These are phyloP conservation scores for Brassica rapa DNA, from an alignment of 345 rosid species.

Conservation along the genomic window DNA sequence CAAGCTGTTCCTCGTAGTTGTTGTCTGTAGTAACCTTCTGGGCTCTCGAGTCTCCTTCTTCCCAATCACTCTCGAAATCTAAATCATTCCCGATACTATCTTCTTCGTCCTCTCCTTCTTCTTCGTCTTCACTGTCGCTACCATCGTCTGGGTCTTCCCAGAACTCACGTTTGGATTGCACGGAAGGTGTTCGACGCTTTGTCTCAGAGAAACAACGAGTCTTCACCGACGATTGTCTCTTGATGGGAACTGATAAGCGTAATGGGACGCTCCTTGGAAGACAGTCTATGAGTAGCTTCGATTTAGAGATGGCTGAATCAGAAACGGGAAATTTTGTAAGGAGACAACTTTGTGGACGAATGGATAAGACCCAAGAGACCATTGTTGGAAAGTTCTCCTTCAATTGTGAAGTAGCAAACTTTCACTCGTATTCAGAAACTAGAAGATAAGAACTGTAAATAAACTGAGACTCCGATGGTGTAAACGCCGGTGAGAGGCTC, in stretches of 20 bases:
- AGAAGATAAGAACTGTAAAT: not conserved
- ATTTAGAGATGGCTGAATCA: not conserved
- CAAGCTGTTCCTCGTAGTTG: constrained; percentile 47
- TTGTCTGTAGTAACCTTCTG: constrained; percentile 29
- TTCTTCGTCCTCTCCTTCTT: constrained; percentile 41
- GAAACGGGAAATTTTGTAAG: not conserved
- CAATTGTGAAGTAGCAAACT: not conserved
- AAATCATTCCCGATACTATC: constrained; percentile 43
- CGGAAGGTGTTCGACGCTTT: constrained; percentile 35
- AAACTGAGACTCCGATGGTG: not conserved
- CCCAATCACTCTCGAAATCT: constrained; percentile 54
- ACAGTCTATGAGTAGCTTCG: constrained; percentile 7
- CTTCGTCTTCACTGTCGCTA: constrained; percentile 54
- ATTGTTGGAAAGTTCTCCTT: not conserved
- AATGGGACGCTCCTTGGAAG: constrained; percentile 3
- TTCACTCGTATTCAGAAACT: not conserved
- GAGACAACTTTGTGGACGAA: constrained; percentile 21
- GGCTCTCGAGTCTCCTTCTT: constrained; percentile 28
- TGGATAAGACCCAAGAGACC: constrained; percentile 37
- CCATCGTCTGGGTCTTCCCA: constrained; percentile 74
- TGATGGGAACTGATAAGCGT: constrained; percentile 6
- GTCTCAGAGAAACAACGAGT: constrained; percentile 33
- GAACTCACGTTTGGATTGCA: constrained; percentile 42
- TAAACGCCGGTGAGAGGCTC: not conserved
- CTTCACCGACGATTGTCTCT: not conserved